Base-by-base conservation (phyloP, 2,329 filamentous ascomycete species). In the Penicillium sp. region DNA sequence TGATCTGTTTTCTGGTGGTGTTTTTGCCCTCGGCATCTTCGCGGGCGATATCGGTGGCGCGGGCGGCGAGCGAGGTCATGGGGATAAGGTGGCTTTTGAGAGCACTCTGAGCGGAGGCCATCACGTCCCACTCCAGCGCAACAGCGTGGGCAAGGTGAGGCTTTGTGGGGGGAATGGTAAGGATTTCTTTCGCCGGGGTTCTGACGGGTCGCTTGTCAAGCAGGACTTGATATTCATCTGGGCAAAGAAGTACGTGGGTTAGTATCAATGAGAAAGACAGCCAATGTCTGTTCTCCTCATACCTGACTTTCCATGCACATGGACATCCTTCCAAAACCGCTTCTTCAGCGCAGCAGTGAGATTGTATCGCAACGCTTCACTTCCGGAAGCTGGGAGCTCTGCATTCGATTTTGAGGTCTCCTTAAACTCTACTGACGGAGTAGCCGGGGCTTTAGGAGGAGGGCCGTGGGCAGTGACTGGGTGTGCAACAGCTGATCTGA, bases 111-210 rank as follows among this genome's bases (percentile, higher is more conserved):
- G 89, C 86, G 14, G 89, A 89, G 25, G 87, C 82, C 58, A 99
- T 82, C 46, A 88, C 80, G 71, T 97, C 92, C 94, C 94, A 99
- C 78, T 99, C 94, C 42, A 95, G 77, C 3, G 93, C 94, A 60
- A 99, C 86, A 54, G 90, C 90, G 42, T 87, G 82, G 25, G 93
- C 93, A 37, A 97, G 87, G 67, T 91, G 84, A 31, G 86, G 86
- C 77, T 97, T 97, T 54, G 82, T 83, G 1, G 77, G 67, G 0
- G 94, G 92, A 28, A 97, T 68, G 1, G 82, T 84, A 65, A 99
- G 79, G 60, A 90, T 79, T 69, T 92, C 91, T 50, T 86, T 86
- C 8, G 79, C 63, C 0, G 88, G 89, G 49, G 89, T 91, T 59
- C 92, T 87, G 58, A 99, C 84, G 4, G 91, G 86, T 26, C 91